Evolutionary conservation across 805 yeast species (phyloP), one percentile per base, ranked within the genome.

Genomic region (Blastobotrys robertii): DNA sequence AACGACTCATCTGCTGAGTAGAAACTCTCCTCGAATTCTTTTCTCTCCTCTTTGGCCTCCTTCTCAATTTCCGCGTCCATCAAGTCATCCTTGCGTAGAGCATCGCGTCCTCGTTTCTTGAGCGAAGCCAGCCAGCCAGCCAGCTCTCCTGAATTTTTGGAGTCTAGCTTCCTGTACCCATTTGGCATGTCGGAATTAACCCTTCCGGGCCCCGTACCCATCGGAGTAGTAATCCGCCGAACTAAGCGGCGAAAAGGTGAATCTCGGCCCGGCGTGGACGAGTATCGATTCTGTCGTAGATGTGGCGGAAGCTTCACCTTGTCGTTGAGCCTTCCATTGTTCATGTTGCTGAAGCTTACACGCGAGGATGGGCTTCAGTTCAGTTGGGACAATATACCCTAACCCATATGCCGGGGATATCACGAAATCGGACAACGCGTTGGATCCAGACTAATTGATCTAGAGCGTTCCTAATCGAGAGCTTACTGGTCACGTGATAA

Each of bases 91-190:
- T 28, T 13, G 2, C 19, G 30, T 15, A 34, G 13, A 28, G 42
- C 38, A 10, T 16, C 15, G n/a, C 38, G 30, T 9, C 45, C 42
- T 5, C 49, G 32, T 8, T 36, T 15, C 28, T 38, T 38, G 8
- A 45, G 15, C 22, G 49, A 45, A 10, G 31, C 15, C 41, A 45
- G 36, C 49, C 49, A 45, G 8, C 42, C 44, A 2, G 43, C 46
- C 35, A 45, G 16, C 31, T 45, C 49, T 28, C 43, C 41, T 11
- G 38, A 30, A 14, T 32, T 34, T 6, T 12, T 15, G 19, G 30
- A 16, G 16, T 22, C 44, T 13, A 6, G 32, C 12, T 4, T 4
- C 40, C 43, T 16, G 34, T 15, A n/a, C 25, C 25, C 25, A 6
- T 19, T 19, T 4, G 25, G 6, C 25, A 19, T 19, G 6, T 19